Conservation (phyloP, 805 yeast species). For the Ogataea nonfermentans region DNA sequence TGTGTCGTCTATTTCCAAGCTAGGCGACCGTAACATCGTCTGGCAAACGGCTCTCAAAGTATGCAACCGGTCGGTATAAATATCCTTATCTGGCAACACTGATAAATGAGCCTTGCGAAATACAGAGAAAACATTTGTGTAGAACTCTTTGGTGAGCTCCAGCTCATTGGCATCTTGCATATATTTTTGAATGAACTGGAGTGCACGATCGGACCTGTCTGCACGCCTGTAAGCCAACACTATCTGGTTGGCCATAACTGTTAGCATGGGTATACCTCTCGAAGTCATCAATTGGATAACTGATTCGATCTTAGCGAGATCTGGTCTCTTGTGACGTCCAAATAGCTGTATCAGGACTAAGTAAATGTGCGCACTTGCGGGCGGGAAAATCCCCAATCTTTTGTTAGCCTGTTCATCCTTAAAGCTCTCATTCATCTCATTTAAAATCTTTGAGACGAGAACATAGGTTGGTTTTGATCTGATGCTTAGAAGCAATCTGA, state of each 20-base stretch:
- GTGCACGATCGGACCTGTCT: conserved; percentile 32
- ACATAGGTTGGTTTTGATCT: conserved; percentile 21
- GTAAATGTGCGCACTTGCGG: conserved; percentile 42
- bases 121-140: conserved; percentile 16
- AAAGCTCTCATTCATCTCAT: conserved; percentile 28
- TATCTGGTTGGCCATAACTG: conserved; percentile 39
- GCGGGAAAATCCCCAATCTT: conserved; percentile 31
- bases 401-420: conserved; percentile 8
- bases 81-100: conserved; percentile 5
- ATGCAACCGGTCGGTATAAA: conserved; percentile 9
- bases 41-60: conserved; percentile 18
- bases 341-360: conserved; percentile 38
- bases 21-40: conserved; percentile 14
- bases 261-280: conserved; percentile 31
- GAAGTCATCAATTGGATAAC: conserved; percentile 34
- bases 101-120: conserved; percentile 19
- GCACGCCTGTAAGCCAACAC: conserved; percentile 32
- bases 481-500: conserved; percentile 21
- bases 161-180: conserved; percentile 7
- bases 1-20: conserved; percentile 19
- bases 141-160: conserved; percentile 21
- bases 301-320: conserved; percentile 28
- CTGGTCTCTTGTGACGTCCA: conserved; percentile 29
- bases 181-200: conserved; percentile 34
- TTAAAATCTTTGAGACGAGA: conserved; percentile 35